Evolutionary conservation across 2,329 filamentous ascomycete genomes (phyloP).

Genomic region (Fusarium equiseti): DNA sequence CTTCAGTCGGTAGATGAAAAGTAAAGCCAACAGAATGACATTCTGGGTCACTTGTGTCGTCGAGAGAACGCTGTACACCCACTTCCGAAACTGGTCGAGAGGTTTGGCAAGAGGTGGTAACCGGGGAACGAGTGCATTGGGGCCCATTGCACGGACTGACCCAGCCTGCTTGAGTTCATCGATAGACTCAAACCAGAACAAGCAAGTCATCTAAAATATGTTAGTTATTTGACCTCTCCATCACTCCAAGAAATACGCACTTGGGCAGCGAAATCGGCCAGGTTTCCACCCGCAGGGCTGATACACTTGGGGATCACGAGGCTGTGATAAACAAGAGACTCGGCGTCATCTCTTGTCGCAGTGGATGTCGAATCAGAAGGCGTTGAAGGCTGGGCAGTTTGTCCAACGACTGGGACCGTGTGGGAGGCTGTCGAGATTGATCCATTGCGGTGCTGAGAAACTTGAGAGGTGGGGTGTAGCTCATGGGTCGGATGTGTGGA

Average conservation of each 20-base stretch:
- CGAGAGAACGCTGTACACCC: slow-evolving; percentile 89
- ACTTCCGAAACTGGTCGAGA: slow-evolving; percentile 86
- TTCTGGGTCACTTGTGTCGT: slow-evolving; percentile 98
- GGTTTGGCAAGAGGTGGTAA: slow-evolving; percentile 81
- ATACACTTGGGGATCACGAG: slow-evolving; percentile 82
- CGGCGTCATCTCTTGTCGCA: slow-evolving; percentile 53
- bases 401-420: slow-evolving; percentile 38
- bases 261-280: slow-evolving; percentile 87
- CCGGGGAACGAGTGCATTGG: slow-evolving; percentile 58
- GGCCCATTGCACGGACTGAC: slow-evolving; percentile 61
- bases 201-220: slow-evolving; percentile 81
- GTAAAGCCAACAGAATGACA: slow-evolving; percentile 87
- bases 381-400: slow-evolving; percentile 55
- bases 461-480: slow-evolving; percentile 24
- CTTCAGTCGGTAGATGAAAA: slow-evolving; percentile 95
- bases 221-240: slow-evolving; percentile 19
- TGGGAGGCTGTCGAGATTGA: slow-evolving; percentile 37
- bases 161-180: slow-evolving; percentile 82
- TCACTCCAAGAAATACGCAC: slow-evolving; percentile 59
- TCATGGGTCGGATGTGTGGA: slow-evolving; percentile 23
- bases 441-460: slow-evolving; percentile 33
- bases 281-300: slow-evolving; percentile 77
- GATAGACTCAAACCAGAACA: slow-evolving; percentile 97
- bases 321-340: slow-evolving; percentile 66
- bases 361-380: slow-evolving; percentile 50